These are phyloP conservation scores for Vitis hybrid DNA, from an alignment of 177 flowering plant species.

Conservation along the genomic window DNA sequence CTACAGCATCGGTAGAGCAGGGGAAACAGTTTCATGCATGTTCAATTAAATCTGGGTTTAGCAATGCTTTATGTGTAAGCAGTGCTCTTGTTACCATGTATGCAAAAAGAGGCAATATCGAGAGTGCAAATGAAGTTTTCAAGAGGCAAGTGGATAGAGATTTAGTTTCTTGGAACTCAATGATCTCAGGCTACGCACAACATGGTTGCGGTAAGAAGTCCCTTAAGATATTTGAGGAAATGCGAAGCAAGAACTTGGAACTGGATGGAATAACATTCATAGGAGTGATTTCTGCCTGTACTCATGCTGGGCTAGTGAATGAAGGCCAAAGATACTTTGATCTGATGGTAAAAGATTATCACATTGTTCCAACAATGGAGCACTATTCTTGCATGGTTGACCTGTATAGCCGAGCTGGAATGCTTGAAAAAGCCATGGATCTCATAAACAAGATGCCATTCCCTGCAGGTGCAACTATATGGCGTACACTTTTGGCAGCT, in stretches of 20 bases:
- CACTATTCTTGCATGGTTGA: constrained; percentile 92
- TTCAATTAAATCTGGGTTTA: constrained; percentile 56
- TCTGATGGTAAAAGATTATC: constrained; percentile 55
- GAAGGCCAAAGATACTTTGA: constrained; percentile 72
- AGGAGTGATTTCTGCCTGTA: constrained; percentile 83
- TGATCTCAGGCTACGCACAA: constrained; percentile 85
- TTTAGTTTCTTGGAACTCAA: constrained; percentile 87
- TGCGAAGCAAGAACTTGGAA: constrained; percentile 42
- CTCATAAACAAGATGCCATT: constrained; percentile 68
- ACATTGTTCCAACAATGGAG: constrained; percentile 70
- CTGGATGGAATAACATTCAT: constrained; percentile 78
- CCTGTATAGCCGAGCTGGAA: constrained; percentile 79
- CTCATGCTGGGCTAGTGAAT: constrained; percentile 72
- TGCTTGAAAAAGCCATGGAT: constrained; percentile 62
- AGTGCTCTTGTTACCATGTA: constrained; percentile 92
- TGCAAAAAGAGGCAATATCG: constrained; percentile 79
- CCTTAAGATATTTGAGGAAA: constrained; percentile 58
- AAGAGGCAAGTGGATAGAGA: constrained; percentile 69
- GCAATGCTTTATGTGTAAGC: constrained; percentile 69
- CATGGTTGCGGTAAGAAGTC: constrained; percentile 79
- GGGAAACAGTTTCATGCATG: constrained; percentile 83
- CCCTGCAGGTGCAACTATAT: constrained; percentile 64
- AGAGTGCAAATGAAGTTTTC: constrained; percentile 69
- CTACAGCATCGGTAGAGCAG: constrained; percentile 67
- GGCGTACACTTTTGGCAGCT: constrained; percentile 79